These are phyloP conservation scores for Salix brachista DNA, from an alignment of 345 rosid species.

Conservation along the genomic window DNA sequence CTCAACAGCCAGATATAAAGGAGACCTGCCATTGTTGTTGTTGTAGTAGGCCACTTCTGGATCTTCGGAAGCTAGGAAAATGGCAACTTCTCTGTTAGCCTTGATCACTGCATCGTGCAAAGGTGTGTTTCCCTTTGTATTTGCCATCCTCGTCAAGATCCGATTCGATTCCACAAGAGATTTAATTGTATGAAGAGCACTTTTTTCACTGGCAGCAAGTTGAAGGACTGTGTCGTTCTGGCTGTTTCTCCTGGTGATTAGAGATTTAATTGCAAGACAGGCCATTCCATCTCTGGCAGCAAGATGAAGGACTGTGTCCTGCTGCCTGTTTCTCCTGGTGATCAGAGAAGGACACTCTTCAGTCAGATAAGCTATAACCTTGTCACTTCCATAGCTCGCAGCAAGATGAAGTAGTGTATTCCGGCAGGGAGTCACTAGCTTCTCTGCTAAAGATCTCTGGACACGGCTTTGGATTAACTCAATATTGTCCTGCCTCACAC, in stretches of 20 bases:
- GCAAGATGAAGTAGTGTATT: background rate
- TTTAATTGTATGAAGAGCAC: no score
- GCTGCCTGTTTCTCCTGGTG: background rate
- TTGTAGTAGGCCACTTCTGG: background rate
- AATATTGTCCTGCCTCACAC: background rate
- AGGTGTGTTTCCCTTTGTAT: background rate
- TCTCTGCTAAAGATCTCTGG: background rate
- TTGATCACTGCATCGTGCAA: background rate
- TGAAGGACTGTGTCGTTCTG: background rate
- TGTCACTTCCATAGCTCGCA: background rate
- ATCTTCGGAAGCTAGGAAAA: background rate
- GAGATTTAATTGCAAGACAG: background rate
- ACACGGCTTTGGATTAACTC: background rate
- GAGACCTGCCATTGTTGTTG: background rate
- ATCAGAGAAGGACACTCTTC: background rate
- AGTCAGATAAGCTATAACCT: background rate
- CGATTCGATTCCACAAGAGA: background rate
- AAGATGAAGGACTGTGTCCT: background rate
- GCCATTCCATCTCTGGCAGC: background rate
- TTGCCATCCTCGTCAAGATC: background rate
- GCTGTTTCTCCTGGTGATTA: background rate
- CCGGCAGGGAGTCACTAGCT: background rate
- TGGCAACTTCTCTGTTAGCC: background rate
- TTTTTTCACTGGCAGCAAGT: background rate
- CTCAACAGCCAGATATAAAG: constrained; percentile 1